These are phyloP conservation scores for Ophiosphaerella narmari DNA, from an alignment of 2,329 filamentous ascomycete genomes.

Conservation along the genomic window DNA sequence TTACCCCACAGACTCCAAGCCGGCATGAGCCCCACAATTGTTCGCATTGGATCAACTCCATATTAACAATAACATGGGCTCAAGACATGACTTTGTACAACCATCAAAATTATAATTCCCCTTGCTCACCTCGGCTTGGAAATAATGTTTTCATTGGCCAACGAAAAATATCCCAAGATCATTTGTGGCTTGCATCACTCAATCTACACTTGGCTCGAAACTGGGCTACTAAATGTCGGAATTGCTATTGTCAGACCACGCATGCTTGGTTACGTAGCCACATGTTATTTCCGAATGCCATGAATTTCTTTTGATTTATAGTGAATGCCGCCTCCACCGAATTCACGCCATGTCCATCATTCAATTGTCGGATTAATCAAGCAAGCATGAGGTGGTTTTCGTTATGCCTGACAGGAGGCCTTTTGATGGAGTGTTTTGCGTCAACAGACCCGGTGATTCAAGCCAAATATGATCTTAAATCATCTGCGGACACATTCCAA, in stretches of 20 bases:
- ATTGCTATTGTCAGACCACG: constrained; percentile 9
- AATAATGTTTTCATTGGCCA: constrained; percentile 8
- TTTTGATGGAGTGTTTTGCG: constrained; percentile 20
- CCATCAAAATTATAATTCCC: constrained; percentile 9
- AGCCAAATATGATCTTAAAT: constrained; percentile 4
- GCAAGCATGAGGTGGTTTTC: constrained; percentile 26
- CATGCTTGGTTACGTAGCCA: constrained; percentile 1
- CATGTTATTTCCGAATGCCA: constrained; percentile 3
- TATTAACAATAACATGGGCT: constrained; percentile 25
- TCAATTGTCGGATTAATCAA: neutral
- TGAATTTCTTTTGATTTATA: constrained; percentile 14
- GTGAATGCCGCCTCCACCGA: neutral
- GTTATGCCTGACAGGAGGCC: constrained; percentile 16
- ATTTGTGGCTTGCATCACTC: constrained; percentile 14
- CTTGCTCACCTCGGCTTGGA: constrained; percentile 14
- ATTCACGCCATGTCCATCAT: neutral
- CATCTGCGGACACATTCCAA: neutral
- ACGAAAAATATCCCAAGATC: constrained; percentile 4
- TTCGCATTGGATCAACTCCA: constrained; percentile 8
- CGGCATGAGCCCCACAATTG: constrained; percentile 14
- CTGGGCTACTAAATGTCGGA: constrained; percentile 13
- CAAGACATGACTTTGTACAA: constrained; percentile 5
- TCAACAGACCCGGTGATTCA: constrained; percentile 12
- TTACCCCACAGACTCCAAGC: neutral
- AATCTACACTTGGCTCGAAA: constrained; percentile 11